A percentile compares a stretch with the other conserved stretches of the same genome.
Evolutionary conservation across 2,329 filamentous ascomycete genomes (phyloP).

Genomic region (Penicillium paneum): DNA sequence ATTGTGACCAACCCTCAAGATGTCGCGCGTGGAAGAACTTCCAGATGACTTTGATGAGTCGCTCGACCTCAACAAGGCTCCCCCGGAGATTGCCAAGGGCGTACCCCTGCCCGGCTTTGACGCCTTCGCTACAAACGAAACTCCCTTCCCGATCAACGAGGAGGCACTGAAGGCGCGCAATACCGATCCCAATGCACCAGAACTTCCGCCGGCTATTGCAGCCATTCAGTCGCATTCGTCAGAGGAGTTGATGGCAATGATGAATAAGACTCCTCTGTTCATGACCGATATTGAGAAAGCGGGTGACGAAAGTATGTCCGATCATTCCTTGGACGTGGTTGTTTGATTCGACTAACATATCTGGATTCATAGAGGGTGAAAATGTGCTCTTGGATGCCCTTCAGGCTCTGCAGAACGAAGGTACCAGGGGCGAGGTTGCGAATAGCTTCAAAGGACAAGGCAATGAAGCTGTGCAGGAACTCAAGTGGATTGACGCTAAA

Average conservation of each 20-base stretch:
- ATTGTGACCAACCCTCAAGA: conserved; percentile 16
- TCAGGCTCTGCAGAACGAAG: conserved; percentile 88
- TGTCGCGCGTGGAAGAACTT: conserved; percentile 55
- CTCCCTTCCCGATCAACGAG: conserved; percentile 41
- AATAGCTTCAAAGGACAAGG: conserved; percentile 85
- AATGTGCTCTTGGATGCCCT: conserved; percentile 83
- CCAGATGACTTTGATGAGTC: conserved; percentile 51
- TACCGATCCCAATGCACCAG: conserved; percentile 36
- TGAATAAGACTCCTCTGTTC: conserved; percentile 79
- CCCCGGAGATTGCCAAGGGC: conserved; percentile 16
- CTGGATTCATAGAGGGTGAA: conserved; percentile 53
- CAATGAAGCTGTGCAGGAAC: conserved; percentile 77
- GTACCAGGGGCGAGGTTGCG: conserved; percentile 77
- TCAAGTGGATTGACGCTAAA: conserved; percentile 75
- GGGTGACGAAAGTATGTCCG: conserved; percentile 50
- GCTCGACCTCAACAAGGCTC: conserved; percentile 41
- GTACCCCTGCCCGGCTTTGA: conserved; percentile 22
- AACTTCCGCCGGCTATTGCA: conserved; percentile 58
- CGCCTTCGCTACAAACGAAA: conserved; percentile 28
- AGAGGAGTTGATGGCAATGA: conserved; percentile 60
- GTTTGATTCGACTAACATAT: neutral
- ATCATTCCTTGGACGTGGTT: neutral
- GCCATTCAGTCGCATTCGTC: conserved; percentile 54
- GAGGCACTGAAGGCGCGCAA: conserved; percentile 31
- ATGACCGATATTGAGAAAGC: conserved; percentile 81